Evolutionary conservation across 352 stramenopile genomes (phyloP).

Genomic region (Plasmopara halstedii): DNA sequence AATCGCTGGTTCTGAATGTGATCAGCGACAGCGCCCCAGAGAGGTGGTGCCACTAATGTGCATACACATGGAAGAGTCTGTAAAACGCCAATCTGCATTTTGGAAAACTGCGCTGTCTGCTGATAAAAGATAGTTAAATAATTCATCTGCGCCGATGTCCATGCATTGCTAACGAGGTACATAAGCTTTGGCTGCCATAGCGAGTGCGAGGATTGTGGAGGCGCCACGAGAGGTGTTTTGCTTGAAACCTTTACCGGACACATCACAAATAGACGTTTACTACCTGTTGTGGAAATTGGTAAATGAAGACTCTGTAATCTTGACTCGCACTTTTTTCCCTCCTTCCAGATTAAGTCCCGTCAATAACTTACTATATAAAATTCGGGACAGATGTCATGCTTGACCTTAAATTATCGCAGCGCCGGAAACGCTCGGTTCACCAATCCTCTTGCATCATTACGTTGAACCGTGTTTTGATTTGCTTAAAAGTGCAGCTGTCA

Average conservation of each 20-base stretch:
- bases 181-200: conserved; percentile 70
- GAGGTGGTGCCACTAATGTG: conserved; percentile 55
- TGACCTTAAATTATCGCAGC: conserved; percentile 12
- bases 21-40: conserved; percentile 70
- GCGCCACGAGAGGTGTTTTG: conserved; percentile 22
- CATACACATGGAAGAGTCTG: conserved; percentile 61
- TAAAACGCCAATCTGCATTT: conserved; percentile 70
- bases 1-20: conserved; percentile 50
- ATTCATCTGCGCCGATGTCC: conserved; percentile 61
- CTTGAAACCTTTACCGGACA: conserved; percentile 16
- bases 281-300: conserved; percentile 8
- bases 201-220: conserved; percentile 1
- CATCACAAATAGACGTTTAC: conserved; percentile 5
- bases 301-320: conserved; percentile 11
- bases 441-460: conserved; percentile 3
- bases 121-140: conserved; percentile 74
- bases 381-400: conserved; percentile 12
- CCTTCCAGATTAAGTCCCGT: conserved; percentile 2
- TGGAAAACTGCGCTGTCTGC: conserved; percentile 51
- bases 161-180: conserved; percentile 61
- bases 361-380: not conserved
- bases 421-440: conserved; percentile 12
- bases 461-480: not conserved
- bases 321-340: conserved; percentile 14
- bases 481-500: conserved; percentile 1